These are phyloP conservation scores for Colletotrichum gloeosporioides DNA, from an alignment of 2,329 filamentous ascomycete genomes.

Conservation along the genomic window DNA sequence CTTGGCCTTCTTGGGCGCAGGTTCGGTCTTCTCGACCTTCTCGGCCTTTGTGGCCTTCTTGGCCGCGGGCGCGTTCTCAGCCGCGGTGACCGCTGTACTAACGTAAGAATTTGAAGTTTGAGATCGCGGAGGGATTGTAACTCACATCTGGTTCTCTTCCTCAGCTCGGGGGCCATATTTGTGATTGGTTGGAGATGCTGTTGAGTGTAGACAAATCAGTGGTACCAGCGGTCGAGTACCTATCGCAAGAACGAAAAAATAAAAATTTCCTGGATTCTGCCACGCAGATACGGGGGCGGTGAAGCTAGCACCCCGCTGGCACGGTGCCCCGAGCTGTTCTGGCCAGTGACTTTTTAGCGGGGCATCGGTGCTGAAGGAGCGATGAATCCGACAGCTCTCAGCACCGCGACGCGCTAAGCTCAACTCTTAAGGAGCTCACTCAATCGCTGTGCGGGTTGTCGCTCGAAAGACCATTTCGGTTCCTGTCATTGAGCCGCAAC, in stretches of 20 bases:
- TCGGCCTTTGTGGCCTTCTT: constrained; percentile 17
- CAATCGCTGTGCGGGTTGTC: background rate
- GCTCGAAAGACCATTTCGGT: background rate
- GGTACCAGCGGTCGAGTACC: background rate
- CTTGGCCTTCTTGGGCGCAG: constrained; percentile 12
- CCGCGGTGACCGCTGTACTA: constrained; percentile 31
- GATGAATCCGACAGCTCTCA: background rate
- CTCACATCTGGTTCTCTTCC: constrained; percentile 38
- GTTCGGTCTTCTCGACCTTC: constrained; percentile 15
- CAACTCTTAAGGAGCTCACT: background rate
- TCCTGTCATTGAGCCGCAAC: background rate
- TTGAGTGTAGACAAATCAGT: constrained; percentile 3
- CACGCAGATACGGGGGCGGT: constrained; percentile 15
- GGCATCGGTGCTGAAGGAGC: background rate
- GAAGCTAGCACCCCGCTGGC: constrained; percentile 3
- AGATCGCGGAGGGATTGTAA: background rate
- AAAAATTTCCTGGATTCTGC: constrained; percentile 26
- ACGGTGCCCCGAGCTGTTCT: background rate
- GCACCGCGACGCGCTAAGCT: background rate
- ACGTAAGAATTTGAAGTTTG: background rate
- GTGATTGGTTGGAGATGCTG: constrained; percentile 4
- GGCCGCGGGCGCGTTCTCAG: constrained; percentile 35
- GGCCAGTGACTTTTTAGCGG: constrained; percentile 3
- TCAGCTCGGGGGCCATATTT: constrained; percentile 52
- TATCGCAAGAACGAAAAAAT: constrained; percentile 27